Percentiles rank a stretch among this genome's conserved stretches.
Conservation (phyloP, 495 filamentous ascomycete genomes). For the Baudoinia panamericana region DNA sequence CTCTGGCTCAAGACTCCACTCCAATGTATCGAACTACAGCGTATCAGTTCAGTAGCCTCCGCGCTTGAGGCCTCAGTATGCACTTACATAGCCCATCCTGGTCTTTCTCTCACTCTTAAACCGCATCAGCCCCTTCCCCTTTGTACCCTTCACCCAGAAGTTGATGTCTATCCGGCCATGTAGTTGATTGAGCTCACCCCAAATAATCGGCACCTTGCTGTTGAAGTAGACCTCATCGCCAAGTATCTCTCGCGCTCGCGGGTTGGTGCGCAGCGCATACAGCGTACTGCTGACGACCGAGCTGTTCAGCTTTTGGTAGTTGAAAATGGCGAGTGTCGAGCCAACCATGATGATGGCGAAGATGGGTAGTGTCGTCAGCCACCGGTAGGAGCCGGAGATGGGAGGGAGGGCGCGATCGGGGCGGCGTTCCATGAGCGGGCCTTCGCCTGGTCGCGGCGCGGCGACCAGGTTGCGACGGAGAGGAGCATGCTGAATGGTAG, state of each 20-base stretch:
- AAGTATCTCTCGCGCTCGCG: conserved; percentile 55
- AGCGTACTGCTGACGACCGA: conserved; percentile 73
- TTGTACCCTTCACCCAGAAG: conserved; percentile 79
- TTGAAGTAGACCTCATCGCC: conserved; percentile 92
- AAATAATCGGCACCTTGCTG: conserved; percentile 81
- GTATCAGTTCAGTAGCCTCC: background rate
- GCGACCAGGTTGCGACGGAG: conserved; percentile 24
- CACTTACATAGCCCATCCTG: conserved; percentile 56
- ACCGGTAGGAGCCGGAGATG: conserved; percentile 28
- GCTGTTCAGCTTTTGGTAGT: conserved; percentile 85
- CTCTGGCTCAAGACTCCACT: conserved; percentile 89
- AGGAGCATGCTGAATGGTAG: conserved; percentile 4
- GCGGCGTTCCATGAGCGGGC: conserved; percentile 67
- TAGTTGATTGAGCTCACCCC: conserved; percentile 84
- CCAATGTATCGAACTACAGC: conserved; percentile 78
- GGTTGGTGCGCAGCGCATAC: conserved; percentile 76
- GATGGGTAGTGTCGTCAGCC: conserved; percentile 43
- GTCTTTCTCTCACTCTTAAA: conserved; percentile 65
- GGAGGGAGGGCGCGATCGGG: conserved; percentile 66
- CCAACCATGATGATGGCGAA: conserved; percentile 47
- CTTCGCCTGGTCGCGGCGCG: conserved; percentile 30
- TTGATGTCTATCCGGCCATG: conserved; percentile 79
- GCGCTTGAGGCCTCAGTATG: too few relatives aligned
- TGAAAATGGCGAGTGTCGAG: conserved; percentile 78
- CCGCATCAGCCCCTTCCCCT: conserved; percentile 55